Base-by-base conservation (phyloP, 2,329 filamentous ascomycete species). In the Reticulascus tulasneorum region DNA sequence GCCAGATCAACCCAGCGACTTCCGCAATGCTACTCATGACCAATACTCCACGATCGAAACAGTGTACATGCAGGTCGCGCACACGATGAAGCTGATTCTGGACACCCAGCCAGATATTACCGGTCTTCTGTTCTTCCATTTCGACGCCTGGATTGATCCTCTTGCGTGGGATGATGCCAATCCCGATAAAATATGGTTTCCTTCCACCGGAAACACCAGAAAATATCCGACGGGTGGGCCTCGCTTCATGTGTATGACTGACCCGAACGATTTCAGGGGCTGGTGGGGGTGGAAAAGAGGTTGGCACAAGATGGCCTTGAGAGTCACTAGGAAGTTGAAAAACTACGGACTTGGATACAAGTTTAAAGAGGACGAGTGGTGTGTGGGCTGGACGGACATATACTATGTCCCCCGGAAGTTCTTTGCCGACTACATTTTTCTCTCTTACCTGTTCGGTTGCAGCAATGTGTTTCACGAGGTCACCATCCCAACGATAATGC, bases 101-200 rank as follows among this genome's bases (percentile, higher is more conserved):
- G 49, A 58, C 15, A 30, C 36, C 22, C 35, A 49, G 6, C 36
- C 51, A 1, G 51, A 55, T 1, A 50, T 58, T 7, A 43, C 43
- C 13, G 55, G 55, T 1, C 28, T 59, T 5, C 33, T 57, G 11
- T 57, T 50, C 38, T 56, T 49, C 37, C 55, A 59, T 33, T 59
- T 57, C 28, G 55, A 59, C 37, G 53, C 53, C 0, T 59, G 55
- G 55, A 46, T 58, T 36, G 49, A 56, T 36, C 55, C 55, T 1
- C 31, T 58, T 25, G 46, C 38, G 10, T 59, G 47, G 30, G 37
- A 34, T 17, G 44, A 46, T 36, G 45, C 45, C 40, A 47, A 56
- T 31, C 47, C 45, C 20, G 29, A 46, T 7, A 51, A 51, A 13
- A 55, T 57, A 23, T 54, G 51, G 50, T 47, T 50, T 37, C 53